Conservation (phyloP, 495 filamentous ascomycete genomes). For the Podospora pseudopauciseta region DNA sequence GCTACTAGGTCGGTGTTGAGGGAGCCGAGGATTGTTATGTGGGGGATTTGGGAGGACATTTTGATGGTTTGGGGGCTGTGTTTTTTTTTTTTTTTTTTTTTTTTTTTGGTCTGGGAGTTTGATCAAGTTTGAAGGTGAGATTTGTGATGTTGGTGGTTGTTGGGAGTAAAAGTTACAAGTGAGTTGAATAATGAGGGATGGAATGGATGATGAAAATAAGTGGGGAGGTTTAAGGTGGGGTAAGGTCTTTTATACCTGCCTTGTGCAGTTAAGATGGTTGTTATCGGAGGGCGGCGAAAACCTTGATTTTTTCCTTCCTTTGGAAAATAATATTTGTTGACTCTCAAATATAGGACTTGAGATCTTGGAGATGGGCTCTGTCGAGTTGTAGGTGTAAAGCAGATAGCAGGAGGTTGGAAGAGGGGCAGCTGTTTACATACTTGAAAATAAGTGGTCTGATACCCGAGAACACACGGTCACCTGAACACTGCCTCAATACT, state of each 20-base stretch:
- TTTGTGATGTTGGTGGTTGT: background rate
- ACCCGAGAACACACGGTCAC: background rate
- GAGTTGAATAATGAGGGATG: background rate
- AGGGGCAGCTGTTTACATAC: background rate
- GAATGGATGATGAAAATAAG: background rate
- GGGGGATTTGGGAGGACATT: slow-evolving; percentile 26
- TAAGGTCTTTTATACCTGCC: background rate
- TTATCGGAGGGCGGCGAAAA: background rate
- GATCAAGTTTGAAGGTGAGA: background rate
- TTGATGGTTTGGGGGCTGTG: slow-evolving; percentile 1
- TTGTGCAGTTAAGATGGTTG: slow-evolving; percentile 1
- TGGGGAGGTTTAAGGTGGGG: slow-evolving; percentile 10
- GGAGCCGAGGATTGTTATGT: slow-evolving; percentile 80
- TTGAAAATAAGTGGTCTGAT: slow-evolving; percentile 2
- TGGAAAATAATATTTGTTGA: background rate
- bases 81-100: background rate
- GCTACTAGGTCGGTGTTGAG: slow-evolving; percentile 92
- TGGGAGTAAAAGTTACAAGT: background rate
- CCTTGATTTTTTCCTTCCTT: background rate
- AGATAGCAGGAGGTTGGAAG: background rate
- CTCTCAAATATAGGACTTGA: background rate
- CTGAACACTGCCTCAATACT: background rate
- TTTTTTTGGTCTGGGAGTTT: background rate
- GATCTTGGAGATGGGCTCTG: background rate
- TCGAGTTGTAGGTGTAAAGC: background rate